Percentiles rank a stretch among this genome's conserved stretches.
Evolutionary conservation across 805 yeast species (phyloP).

Genomic region (Suhomyces sp.): DNA sequence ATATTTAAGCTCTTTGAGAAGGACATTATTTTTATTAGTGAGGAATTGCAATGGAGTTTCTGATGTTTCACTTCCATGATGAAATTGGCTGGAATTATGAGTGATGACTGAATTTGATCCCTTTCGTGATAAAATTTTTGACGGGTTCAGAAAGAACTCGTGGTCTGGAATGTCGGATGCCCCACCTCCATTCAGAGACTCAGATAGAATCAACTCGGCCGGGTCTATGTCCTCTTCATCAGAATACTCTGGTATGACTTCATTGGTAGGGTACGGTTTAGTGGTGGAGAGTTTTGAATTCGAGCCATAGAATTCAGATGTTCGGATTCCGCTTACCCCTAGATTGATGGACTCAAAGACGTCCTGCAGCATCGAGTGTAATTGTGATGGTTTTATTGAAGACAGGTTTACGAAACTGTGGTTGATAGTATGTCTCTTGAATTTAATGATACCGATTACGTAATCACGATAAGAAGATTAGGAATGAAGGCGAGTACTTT

Average conservation of each 20-base stretch:
- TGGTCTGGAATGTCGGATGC: slow-evolving; percentile 12
- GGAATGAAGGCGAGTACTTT: no score
- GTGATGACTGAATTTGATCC: not conserved
- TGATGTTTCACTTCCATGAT: not conserved
- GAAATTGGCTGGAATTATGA: not conserved
- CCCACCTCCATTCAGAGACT: slow-evolving; percentile 5
- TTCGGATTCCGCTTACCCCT: not conserved
- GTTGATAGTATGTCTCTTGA: no score
- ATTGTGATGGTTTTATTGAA: no score
- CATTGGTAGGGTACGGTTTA: not conserved
- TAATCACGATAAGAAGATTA: no score
- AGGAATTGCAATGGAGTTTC: slow-evolving; percentile 33
- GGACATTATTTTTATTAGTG: slow-evolving; percentile 25
- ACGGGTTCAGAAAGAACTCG: slow-evolving; percentile 21
- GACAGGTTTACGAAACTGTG: no score
- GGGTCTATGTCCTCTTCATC: slow-evolving; percentile 17
- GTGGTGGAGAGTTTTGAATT: no score
- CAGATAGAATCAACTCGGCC: slow-evolving; percentile 14
- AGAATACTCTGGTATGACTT: slow-evolving; percentile 10
- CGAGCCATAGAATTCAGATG: not conserved
- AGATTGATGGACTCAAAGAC: slow-evolving; percentile 18
- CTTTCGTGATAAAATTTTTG: slow-evolving; percentile 11
- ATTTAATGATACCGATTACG: no score
- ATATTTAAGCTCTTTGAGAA: slow-evolving; percentile 21
- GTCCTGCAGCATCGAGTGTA: not conserved